phyloP scores from a whole-genome alignment of 75 land plant species.

The Selaginella moellendorffii region DNA sequence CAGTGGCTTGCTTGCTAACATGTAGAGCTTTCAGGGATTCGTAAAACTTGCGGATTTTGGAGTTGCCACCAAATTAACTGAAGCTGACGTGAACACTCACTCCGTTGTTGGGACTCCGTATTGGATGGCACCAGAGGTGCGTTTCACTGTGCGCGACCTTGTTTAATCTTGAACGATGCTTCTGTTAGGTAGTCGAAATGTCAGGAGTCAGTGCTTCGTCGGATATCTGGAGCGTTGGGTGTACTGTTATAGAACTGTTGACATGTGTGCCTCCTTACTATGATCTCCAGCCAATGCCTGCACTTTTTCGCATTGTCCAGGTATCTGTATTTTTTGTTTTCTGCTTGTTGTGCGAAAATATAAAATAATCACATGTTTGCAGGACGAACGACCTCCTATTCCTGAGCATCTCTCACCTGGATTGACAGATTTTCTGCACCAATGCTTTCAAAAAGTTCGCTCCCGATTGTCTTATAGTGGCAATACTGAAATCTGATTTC shows the following conservation, averaged over 20 bases:
- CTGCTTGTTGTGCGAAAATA: background rate
- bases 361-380: background rate
- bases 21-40: conserved; percentile 43
- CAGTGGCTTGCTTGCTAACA: background rate
- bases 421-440: conserved; percentile 80
- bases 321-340: conserved; percentile 24
- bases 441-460: conserved; percentile 97
- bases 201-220: conserved; percentile 99
- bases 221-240: conserved; percentile 99
- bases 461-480: background rate
- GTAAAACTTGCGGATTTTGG: conserved; percentile 99
- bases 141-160: background rate
- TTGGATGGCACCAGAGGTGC: conserved; percentile 99
- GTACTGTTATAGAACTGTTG: conserved; percentile 93
- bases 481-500: too few species aligned
- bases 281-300: conserved; percentile 96
- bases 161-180: background rate
- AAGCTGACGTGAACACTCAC: conserved; percentile 93
- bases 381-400: conserved; percentile 94
- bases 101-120: conserved; percentile 99
- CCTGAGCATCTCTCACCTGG: conserved; percentile 84
- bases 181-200: conserved; percentile 92
- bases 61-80: conserved; percentile 93
- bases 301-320: conserved; percentile 97
- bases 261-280: conserved; percentile 97